Conservation (phyloP, 257 asterid species). For the Cinchona pubescens region DNA sequence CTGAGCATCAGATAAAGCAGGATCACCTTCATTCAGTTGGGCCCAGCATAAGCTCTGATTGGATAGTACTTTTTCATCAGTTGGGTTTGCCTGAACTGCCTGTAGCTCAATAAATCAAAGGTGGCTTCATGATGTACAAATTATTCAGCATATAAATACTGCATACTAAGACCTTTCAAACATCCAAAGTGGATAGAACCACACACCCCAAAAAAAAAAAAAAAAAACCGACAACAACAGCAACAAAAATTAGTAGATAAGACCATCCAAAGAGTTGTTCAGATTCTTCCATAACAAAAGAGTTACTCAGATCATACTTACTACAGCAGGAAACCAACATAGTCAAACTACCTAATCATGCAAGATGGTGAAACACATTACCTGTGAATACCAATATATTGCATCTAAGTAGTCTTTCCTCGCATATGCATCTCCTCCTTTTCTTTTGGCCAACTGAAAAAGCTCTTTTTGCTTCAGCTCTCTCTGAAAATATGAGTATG, state of each 20-base stretch:
- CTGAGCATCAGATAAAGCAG: constrained; percentile 10
- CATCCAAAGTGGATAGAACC: too few relatives aligned
- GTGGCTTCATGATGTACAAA: too few relatives aligned
- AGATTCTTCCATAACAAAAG: too few relatives aligned
- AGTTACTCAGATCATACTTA: too few relatives aligned
- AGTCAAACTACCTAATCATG: too few relatives aligned
- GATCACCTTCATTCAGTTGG: neutral
- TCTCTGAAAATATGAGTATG: constrained; percentile 12
- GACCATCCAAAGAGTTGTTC: too few relatives aligned
- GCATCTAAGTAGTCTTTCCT: constrained; percentile 23
- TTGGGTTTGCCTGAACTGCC: constrained; percentile 11
- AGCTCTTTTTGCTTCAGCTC: neutral
- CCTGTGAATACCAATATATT: constrained; percentile 30
- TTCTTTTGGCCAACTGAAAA: neutral
- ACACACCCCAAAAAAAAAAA: too few relatives aligned
- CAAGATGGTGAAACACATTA: neutral
- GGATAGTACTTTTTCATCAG: constrained; percentile 11
- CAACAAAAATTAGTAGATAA: neutral
- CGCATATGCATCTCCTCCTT: constrained; percentile 18
- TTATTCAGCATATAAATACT: too few relatives aligned
- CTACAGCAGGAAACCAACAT: too few relatives aligned
- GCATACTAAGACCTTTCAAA: neutral
- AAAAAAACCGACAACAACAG: neutral
- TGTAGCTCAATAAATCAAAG: neutral
- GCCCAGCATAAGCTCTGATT: constrained; percentile 19